Evolutionary conservation across 805 yeast genomes (phyloP).

Genomic region (Citeromyces matritensis): DNA sequence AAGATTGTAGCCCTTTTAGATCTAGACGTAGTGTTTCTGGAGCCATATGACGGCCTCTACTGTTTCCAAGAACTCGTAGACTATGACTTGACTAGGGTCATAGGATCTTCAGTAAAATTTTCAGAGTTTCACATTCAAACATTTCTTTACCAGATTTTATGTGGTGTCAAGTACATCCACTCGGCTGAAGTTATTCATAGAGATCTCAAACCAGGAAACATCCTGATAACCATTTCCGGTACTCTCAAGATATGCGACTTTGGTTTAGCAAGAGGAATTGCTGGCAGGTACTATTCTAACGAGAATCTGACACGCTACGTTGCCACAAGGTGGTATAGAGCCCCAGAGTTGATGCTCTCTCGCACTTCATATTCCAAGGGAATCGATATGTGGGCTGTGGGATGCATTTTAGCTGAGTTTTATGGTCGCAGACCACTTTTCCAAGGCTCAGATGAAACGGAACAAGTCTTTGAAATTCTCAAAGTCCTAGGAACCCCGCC

Average conservation of each 20-base stretch:
- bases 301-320: too few relatives aligned
- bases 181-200: slow-evolving; percentile 88
- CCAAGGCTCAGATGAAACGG: slow-evolving; percentile 56
- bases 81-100: slow-evolving; percentile 69
- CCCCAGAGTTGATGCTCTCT: slow-evolving; percentile 69
- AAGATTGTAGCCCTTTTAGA: slow-evolving; percentile 58
- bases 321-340: too few relatives aligned
- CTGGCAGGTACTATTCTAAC: too few relatives aligned
- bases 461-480: slow-evolving; percentile 57
- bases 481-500: slow-evolving; percentile 64
- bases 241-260: slow-evolving; percentile 80
- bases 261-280: slow-evolving; percentile 77
- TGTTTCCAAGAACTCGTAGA: slow-evolving; percentile 81
- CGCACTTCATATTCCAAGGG: slow-evolving; percentile 43
- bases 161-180: slow-evolving; percentile 82
- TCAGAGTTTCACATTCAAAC: slow-evolving; percentile 74
- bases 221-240: slow-evolving; percentile 64
- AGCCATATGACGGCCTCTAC: slow-evolving; percentile 76
- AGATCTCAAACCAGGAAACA: slow-evolving; percentile 86
- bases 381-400: slow-evolving; percentile 89
- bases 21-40: slow-evolving; percentile 47
- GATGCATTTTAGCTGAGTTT: slow-evolving; percentile 79
- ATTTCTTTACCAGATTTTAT: slow-evolving; percentile 66
- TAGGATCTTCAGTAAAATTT: slow-evolving; percentile 60
- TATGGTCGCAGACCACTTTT: slow-evolving; percentile 72